Conservation (phyloP, 352 stramenopile genomes). For the Blastocystis sp. region DNA sequence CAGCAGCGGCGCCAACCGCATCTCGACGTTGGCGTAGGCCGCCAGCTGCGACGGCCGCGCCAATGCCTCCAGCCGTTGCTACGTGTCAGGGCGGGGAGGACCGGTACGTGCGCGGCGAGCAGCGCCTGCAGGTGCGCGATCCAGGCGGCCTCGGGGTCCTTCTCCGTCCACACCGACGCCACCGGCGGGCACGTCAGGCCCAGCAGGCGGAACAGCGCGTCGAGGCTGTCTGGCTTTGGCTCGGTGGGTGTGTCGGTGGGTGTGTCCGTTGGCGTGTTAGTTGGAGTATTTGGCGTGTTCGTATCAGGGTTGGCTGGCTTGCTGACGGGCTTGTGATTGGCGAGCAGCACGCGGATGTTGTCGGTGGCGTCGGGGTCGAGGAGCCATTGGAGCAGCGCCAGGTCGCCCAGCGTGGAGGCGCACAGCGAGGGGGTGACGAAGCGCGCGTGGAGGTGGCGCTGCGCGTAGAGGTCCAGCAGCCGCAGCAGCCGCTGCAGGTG, state of each 20-base stretch:
- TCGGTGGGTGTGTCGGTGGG: neutral
- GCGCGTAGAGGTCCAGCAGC: slow-evolving; percentile 18
- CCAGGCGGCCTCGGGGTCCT: neutral
- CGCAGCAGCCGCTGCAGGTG: slow-evolving; percentile 5
- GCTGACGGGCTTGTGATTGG: neutral
- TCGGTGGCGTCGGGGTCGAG: slow-evolving; percentile 4
- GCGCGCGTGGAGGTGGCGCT: neutral
- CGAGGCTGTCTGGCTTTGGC: neutral
- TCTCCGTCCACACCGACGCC: neutral
- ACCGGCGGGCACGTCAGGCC: neutral
- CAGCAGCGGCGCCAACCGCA: slow-evolving; percentile 19
- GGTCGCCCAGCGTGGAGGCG: neutral
- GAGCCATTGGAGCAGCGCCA: slow-evolving; percentile 22
- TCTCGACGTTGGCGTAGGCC: slow-evolving; percentile 5
- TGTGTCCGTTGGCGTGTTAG: no score
- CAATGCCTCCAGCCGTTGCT: neutral
- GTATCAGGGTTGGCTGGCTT: no score
- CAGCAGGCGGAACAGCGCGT: neutral
- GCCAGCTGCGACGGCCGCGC: neutral
- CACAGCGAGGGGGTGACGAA: neutral
- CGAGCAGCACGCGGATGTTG: neutral
- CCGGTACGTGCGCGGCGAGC: neutral
- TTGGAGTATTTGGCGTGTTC: no score
- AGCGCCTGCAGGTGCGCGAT: neutral
- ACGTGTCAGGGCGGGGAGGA: neutral